Evolutionary conservation across 1,139 yeast genomes (phyloP), one percentile per base, ranked within the genome.

Genomic region (Petasospora fabianii): DNA sequence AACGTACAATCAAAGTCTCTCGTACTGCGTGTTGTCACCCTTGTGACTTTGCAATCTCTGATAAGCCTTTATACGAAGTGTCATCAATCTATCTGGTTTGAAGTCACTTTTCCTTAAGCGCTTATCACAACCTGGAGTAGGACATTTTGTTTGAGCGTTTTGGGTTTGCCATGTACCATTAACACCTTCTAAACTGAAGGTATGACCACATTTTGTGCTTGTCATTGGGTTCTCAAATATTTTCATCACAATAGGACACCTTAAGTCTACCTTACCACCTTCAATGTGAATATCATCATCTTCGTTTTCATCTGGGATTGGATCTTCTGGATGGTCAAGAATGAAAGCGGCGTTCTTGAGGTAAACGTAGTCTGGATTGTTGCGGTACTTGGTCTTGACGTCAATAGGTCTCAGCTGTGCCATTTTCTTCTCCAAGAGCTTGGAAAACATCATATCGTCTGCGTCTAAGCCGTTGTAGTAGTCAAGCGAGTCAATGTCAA

Each of bases 191-290:
- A 64, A 61, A 47, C 83, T 90, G 53, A 70, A 82, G 0, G 76
- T 75, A 58, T 84, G 94, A 1, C 66, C 65, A 58, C 94, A 84
- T 29, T 53, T 58, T 24, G 53, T 60, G 5, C 83, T 75, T 19
- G 64, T 69, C 50, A 75, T 65, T 1, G 94, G 92, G 3, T 61
- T 60, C 21, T 56, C 63, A 55, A 73, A 80, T 29, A 63, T 58
- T 41, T 69, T 65, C 46, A 73, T 58, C 0, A 87, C 75, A 11
- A 83, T 65, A 0, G 92, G 90, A 56, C 87, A 86, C 29, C 67
- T 69, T 39, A 84, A 58, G 31, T 80, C 76, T 15, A 84, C 65
- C 37, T 65, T 74, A 27, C 92, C 92, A 37, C 92, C 94, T 3
- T 75, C 75, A 5, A 82, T 71, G 31, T 69, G 73, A 30, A 82